phyloP scores from a whole-genome alignment of 2,329 filamentous ascomycete species.

The Sodiomyces alkalinus region DNA sequence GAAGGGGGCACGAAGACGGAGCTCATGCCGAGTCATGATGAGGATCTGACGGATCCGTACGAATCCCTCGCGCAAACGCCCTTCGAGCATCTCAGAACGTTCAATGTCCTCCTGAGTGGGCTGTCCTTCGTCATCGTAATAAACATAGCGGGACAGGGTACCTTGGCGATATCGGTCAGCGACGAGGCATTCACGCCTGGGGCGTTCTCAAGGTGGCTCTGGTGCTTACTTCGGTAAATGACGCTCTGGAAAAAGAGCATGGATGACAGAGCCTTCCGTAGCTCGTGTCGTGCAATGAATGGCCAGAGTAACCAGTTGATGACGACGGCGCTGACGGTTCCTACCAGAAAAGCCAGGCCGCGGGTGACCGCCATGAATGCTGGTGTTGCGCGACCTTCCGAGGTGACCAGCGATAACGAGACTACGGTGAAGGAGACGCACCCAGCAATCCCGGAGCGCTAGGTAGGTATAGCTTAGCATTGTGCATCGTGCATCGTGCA shows the following conservation, averaged over 20 bases:
- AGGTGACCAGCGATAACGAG: constrained; percentile 26
- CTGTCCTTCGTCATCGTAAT: constrained; percentile 37
- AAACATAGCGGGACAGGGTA: constrained; percentile 40
- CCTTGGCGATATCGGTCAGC: constrained; percentile 12
- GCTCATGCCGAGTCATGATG: constrained; percentile 40
- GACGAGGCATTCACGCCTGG: not conserved
- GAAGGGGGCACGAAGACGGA: constrained; percentile 41
- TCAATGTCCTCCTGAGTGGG: constrained; percentile 35
- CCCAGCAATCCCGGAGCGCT: constrained; percentile 41
- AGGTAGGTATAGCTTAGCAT: not conserved
- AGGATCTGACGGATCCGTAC: constrained; percentile 40
- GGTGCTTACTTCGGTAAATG: constrained; percentile 37
- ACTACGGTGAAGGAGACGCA: constrained; percentile 41
- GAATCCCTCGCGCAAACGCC: constrained; percentile 43
- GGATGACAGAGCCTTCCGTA: constrained; percentile 36
- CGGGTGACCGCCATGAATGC: constrained; percentile 27
- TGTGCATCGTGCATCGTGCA: too few species aligned
- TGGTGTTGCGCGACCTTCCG: constrained; percentile 16
- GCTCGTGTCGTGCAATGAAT: constrained; percentile 43
- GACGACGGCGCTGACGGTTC: constrained; percentile 35
- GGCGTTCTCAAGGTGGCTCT: too few species aligned
- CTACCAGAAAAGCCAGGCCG: constrained; percentile 35
- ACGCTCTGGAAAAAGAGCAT: constrained; percentile 44
- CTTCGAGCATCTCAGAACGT: constrained; percentile 41
- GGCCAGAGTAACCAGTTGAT: constrained; percentile 48